Evolutionary conservation across 2,329 filamentous ascomycete genomes (phyloP).

Genomic region (Scedosporium aurantiacum): DNA sequence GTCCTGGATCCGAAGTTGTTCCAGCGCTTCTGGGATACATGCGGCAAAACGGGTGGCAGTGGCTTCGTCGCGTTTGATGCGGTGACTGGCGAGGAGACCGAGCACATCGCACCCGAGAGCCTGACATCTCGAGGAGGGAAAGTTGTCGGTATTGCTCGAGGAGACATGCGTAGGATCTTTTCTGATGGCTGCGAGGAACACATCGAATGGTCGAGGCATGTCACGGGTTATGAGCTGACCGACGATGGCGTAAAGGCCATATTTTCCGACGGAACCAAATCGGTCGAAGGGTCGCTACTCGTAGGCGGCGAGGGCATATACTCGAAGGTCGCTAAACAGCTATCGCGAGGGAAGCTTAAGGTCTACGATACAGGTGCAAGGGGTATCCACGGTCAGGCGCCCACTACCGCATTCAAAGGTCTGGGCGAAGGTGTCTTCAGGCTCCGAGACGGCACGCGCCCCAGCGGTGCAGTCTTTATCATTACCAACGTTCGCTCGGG

Average conservation of each 20-base stretch:
- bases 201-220: slow-evolving; percentile 44
- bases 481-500: slow-evolving; percentile 54
- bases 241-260: slow-evolving; percentile 40
- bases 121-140: slow-evolving; percentile 44
- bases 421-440: slow-evolving; percentile 54
- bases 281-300: slow-evolving; percentile 46
- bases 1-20: slow-evolving; percentile 38
- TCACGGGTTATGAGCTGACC: slow-evolving; percentile 48
- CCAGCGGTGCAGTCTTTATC: slow-evolving; percentile 35
- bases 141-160: slow-evolving; percentile 49
- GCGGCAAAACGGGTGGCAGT: slow-evolving; percentile 47
- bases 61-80: slow-evolving; percentile 42
- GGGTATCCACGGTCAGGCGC: slow-evolving; percentile 55
- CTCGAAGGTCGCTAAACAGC: slow-evolving; percentile 47
- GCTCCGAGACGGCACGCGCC: slow-evolving; percentile 35
- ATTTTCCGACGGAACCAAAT: slow-evolving; percentile 50
- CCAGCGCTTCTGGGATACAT: slow-evolving; percentile 44
- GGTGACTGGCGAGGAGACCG: slow-evolving; percentile 34
- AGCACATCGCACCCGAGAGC: slow-evolving; percentile 17
- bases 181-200: slow-evolving; percentile 41
- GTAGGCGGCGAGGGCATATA: slow-evolving; percentile 53
- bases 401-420: slow-evolving; percentile 46
- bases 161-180: slow-evolving; percentile 51
- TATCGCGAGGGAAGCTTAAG: slow-evolving; percentile 46
- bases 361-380: slow-evolving; percentile 52